Percentiles rank a stretch among this genome's conserved stretches.
phyloP scores from a whole-genome alignment of 345 rosid species.

The Moringa oleifera region DNA sequence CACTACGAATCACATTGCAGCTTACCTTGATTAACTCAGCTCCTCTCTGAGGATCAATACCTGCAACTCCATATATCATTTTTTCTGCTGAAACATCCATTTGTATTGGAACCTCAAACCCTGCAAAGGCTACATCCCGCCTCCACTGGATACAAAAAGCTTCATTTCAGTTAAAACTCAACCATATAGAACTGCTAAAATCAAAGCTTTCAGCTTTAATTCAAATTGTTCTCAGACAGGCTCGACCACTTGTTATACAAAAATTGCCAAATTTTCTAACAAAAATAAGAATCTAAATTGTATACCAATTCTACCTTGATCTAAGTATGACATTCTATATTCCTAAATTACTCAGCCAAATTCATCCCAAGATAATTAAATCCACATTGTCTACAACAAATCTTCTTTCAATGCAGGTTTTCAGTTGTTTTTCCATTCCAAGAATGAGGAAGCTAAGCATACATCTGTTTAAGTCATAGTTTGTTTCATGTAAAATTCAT shows the following conservation, averaged over 20 bases:
- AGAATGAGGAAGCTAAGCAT: too few species aligned
- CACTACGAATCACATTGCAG: not conserved
- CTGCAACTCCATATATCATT: conserved; percentile 87
- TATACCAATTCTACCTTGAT: not conserved
- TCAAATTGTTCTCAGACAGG: not conserved
- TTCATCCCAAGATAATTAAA: too few species aligned
- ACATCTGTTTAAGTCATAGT: too few species aligned
- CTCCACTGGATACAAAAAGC: conserved; percentile 58
- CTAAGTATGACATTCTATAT: too few species aligned
- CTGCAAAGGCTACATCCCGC: conserved; percentile 95
- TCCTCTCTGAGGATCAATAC: conserved; percentile 81
- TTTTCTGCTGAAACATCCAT: conserved; percentile 90
- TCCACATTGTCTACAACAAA: too few species aligned
- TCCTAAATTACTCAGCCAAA: too few species aligned
- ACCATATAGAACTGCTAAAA: not conserved
- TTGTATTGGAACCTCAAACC: conserved; percentile 94
- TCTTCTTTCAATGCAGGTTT: too few species aligned
- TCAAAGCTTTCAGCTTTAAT: not conserved
- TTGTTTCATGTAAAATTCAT: too few species aligned
- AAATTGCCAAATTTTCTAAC: too few species aligned
- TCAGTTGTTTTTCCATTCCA: too few species aligned
- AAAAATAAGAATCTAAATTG: not conserved
- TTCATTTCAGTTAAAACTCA: conserved; percentile 1
- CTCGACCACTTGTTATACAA: not conserved
- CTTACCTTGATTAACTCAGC: conserved; percentile 77